Conservation (phyloP, 495 filamentous ascomycete genomes). For the Xylaria grammica region DNA sequence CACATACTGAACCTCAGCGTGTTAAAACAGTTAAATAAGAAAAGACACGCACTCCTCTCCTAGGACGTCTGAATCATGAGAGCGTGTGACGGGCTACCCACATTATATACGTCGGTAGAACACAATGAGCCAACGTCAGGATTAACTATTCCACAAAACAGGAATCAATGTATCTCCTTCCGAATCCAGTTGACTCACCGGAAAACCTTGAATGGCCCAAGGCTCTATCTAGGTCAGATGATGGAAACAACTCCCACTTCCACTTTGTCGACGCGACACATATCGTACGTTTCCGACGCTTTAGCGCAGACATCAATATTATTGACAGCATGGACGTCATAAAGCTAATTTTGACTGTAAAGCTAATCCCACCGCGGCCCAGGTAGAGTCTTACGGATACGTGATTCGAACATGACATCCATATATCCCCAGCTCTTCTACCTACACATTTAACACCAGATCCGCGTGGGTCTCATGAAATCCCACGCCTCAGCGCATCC, state of each 20-base stretch:
- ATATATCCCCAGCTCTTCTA: background rate
- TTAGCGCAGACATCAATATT: background rate
- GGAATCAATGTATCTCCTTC: slow-evolving; percentile 15
- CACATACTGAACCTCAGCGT: too few relatives aligned
- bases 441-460: too few relatives aligned
- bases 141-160: background rate
- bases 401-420: too few relatives aligned
- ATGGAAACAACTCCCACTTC: background rate
- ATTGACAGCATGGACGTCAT: background rate
- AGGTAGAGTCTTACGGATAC: too few relatives aligned
- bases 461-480: background rate
- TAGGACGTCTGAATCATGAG: too few relatives aligned
- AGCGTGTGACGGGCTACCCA: too few relatives aligned
- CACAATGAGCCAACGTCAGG: too few relatives aligned
- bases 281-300: background rate
- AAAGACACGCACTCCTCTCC: too few relatives aligned
- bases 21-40: too few relatives aligned
- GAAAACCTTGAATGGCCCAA: background rate
- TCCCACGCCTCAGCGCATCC: too few relatives aligned
- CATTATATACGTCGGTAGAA: too few relatives aligned
- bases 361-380: too few relatives aligned
- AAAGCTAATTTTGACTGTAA: background rate
- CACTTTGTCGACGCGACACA: background rate
- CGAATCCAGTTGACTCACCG: slow-evolving; percentile 11
- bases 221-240: background rate